Evolutionary conservation across 192 early-diverging fungal genomes (phyloP).

Genomic region (Jimgerdemannia flammicorona): DNA sequence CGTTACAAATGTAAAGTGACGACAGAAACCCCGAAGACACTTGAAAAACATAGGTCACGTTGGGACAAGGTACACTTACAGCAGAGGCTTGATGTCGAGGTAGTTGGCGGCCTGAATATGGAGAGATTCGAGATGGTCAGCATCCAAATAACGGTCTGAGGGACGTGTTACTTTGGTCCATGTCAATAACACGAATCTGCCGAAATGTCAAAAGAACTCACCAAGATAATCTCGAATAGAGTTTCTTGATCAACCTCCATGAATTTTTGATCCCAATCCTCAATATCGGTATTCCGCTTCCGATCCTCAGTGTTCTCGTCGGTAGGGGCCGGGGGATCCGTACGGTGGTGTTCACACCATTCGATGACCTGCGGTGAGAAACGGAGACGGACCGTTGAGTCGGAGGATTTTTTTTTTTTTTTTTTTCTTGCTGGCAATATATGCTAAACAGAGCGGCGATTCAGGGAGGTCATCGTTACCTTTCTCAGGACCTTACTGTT

Average conservation of each 20-base stretch:
- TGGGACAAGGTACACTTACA: constrained; percentile 28
- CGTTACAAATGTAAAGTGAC: too few relatives aligned
- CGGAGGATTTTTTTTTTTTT: too few relatives aligned
- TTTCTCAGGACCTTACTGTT: constrained; percentile 67
- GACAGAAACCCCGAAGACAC: too few relatives aligned
- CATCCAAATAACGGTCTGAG: too few relatives aligned
- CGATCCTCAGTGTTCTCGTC: constrained; percentile 51
- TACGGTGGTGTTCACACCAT: constrained; percentile 76
- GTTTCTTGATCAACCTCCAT: constrained; percentile 79
- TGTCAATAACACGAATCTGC: too few relatives aligned
- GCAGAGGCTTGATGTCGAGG: constrained; percentile 93
- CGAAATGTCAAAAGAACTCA: background rate
- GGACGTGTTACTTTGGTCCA: too few relatives aligned
- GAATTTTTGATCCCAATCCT: constrained; percentile 77
- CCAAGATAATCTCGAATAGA: constrained; percentile 76
- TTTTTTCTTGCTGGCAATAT: too few relatives aligned
- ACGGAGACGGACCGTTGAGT: background rate
- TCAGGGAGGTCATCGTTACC: too few relatives aligned
- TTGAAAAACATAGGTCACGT: too few relatives aligned
- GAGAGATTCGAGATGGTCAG: too few relatives aligned
- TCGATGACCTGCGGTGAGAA: constrained; percentile 58
- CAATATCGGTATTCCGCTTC: constrained; percentile 67
- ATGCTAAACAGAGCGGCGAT: too few relatives aligned
- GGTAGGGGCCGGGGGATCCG: constrained; percentile 57
- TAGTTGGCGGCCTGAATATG: constrained; percentile 70